phyloP scores from a whole-genome alignment of 495 filamentous ascomycete species.

The Cladorrhinum samala region DNA sequence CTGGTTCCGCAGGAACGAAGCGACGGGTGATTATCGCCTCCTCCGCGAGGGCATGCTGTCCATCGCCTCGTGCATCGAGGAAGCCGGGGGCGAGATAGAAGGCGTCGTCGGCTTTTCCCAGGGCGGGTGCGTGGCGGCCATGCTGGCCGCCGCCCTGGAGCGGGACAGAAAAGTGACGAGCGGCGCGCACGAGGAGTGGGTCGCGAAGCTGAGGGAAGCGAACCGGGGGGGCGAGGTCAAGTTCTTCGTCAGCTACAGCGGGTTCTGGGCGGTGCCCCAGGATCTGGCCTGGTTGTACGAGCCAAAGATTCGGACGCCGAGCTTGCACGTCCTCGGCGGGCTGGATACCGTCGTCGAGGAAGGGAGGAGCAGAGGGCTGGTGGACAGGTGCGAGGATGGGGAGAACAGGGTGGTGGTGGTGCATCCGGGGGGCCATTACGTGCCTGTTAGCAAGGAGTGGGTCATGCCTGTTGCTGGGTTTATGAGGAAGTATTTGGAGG shows the following conservation, averaged over 20 bases:
- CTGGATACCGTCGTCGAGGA: constrained; percentile 90
- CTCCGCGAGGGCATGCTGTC: constrained; percentile 56
- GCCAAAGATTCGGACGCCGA: constrained; percentile 67
- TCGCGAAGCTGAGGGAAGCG: constrained; percentile 32
- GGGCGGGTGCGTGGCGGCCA: constrained; percentile 57
- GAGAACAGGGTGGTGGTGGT: constrained; percentile 52
- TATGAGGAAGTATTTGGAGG: constrained; percentile 53
- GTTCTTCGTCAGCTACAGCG: constrained; percentile 74
- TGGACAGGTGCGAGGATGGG: constrained; percentile 59
- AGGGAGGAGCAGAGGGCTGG: constrained; percentile 54
- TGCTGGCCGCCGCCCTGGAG: constrained; percentile 63
- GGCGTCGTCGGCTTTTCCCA: constrained; percentile 74
- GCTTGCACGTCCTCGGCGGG: constrained; percentile 75
- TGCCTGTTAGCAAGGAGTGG: constrained; percentile 77
- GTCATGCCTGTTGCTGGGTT: constrained; percentile 68
- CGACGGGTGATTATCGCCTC: constrained; percentile 53
- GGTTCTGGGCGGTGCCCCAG: constrained; percentile 64
- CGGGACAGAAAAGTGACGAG: constrained; percentile 37
- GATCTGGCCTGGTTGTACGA: constrained; percentile 66
- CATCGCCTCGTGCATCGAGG: constrained; percentile 51
- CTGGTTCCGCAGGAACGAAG: constrained; percentile 76
- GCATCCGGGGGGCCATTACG: constrained; percentile 91
- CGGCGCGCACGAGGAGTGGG: constrained; percentile 27
- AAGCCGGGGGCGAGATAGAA: constrained; percentile 41
- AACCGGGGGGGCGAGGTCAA: constrained; percentile 56